A percentile compares a stretch with the other conserved stretches of the same genome.
Conservation (phyloP, 768 basidiomycete genomes). For the Leccinum sublutescens region DNA sequence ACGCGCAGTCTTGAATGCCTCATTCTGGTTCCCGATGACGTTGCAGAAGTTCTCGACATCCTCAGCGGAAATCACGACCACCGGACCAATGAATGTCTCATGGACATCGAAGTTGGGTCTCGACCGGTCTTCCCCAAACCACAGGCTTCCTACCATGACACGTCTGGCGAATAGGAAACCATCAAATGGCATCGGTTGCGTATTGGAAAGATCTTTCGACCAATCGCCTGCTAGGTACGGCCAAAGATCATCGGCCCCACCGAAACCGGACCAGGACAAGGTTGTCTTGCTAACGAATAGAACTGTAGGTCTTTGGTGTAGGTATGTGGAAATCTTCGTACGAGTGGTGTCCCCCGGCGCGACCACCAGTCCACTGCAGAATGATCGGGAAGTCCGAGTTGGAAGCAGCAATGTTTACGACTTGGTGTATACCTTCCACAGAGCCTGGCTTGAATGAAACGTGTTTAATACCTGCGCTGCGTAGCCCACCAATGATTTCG, state of each 20-base stretch:
- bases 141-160: slow-evolving; percentile 96
- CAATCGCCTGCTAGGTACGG: slow-evolving; percentile 97
- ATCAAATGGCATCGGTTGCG: slow-evolving; percentile 97
- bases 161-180: slow-evolving; percentile 95
- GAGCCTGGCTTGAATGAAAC: slow-evolving; percentile 98
- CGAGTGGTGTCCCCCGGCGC: slow-evolving; percentile 97
- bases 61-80: slow-evolving; percentile 73
- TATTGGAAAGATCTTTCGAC: slow-evolving; percentile 75
- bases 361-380: slow-evolving; percentile 98
- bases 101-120: slow-evolving; percentile 79
- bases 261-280: slow-evolving; percentile 94
- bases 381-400: slow-evolving; percentile 97
- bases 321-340: slow-evolving; percentile 99
- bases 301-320: slow-evolving; percentile 81
- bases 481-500: slow-evolving; percentile 88
- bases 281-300: slow-evolving; percentile 87
- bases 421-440: slow-evolving; percentile 96
- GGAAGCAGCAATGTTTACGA: slow-evolving; percentile 90
- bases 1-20: slow-evolving; percentile 80
- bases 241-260: slow-evolving; percentile 92
- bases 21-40: slow-evolving; percentile 91
- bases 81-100: slow-evolving; percentile 83
- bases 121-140: slow-evolving; percentile 86
- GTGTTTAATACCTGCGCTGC: slow-evolving; percentile 86
- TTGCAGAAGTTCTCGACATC: slow-evolving; percentile 88